Evolutionary conservation across 345 rosid genomes (phyloP).

Genomic region (Physaria fendleri): DNA sequence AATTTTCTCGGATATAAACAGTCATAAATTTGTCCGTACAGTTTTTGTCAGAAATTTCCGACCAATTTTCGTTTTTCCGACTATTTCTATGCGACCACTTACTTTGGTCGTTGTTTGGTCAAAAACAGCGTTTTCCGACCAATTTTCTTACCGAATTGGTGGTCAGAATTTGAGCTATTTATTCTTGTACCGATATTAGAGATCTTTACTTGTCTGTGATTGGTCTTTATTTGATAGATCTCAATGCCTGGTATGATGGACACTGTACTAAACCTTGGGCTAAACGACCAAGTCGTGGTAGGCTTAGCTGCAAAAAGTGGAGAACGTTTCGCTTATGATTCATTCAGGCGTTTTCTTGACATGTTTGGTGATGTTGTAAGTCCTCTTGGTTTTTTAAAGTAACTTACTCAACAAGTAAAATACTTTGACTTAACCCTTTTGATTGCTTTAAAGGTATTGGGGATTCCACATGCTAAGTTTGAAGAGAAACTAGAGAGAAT

Average conservation of each 20-base stretch:
- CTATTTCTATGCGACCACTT: too few relatives aligned
- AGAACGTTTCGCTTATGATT: slow-evolving; percentile 87
- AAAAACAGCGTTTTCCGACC: too few relatives aligned
- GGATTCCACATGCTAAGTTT: slow-evolving; percentile 70
- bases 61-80: too few relatives aligned
- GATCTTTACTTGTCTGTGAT: not conserved
- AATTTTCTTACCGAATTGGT: too few relatives aligned
- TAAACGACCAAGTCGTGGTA: slow-evolving; percentile 71
- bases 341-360: slow-evolving; percentile 83
- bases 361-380: slow-evolving; percentile 95
- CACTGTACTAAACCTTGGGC: slow-evolving; percentile 94
- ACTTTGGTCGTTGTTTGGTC: too few relatives aligned
- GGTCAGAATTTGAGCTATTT: too few relatives aligned
- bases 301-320: slow-evolving; percentile 80
- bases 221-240: slow-evolving; percentile 36
- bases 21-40: too few relatives aligned
- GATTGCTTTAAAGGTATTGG: slow-evolving; percentile 57
- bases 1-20: too few relatives aligned
- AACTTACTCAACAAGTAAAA: not conserved
- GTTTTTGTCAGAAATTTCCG: too few relatives aligned
- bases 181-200: too few relatives aligned
- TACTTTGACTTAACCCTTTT: not conserved
- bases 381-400: slow-evolving; percentile 16
- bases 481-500: slow-evolving; percentile 66
- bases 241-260: slow-evolving; percentile 99